Evolutionary conservation across 371 early-diverging fungal species (phyloP).

Genomic region (Rhizopus microsporus): DNA sequence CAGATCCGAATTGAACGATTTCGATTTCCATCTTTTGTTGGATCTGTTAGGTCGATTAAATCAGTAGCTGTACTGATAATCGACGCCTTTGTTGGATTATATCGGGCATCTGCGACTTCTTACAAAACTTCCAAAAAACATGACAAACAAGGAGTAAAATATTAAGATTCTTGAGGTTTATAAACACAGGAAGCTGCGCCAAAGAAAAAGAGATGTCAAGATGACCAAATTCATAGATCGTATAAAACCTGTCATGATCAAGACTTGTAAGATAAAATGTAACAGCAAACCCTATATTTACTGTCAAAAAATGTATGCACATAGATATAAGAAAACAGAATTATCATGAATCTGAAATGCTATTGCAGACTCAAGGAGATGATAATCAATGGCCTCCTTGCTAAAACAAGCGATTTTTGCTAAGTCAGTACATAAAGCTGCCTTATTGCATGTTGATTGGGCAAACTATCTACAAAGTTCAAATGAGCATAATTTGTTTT

Average conservation of each 20-base stretch:
- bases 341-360: constrained; percentile 14
- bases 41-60: constrained; percentile 8
- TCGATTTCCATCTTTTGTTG: constrained; percentile 8
- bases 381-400: constrained; percentile 14
- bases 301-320: background rate
- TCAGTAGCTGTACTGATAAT: constrained; percentile 3
- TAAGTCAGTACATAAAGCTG: constrained; percentile 17
- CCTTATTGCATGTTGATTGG: constrained; percentile 11
- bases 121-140: constrained; percentile 13
- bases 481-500: too few relatives aligned
- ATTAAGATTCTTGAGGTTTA: constrained; percentile 12
- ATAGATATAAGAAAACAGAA: background rate
- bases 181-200: constrained; percentile 11
- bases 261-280: constrained; percentile 8
- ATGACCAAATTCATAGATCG: constrained; percentile 9
- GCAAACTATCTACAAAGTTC: too few relatives aligned
- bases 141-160: constrained; percentile 14
- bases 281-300: constrained; percentile 9
- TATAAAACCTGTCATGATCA: constrained; percentile 7
- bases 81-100: constrained; percentile 9
- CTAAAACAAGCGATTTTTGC: constrained; percentile 18
- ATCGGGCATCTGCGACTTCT: constrained; percentile 9
- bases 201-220: constrained; percentile 12
- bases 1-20: background rate
- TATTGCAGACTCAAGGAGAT: constrained; percentile 13